These are phyloP conservation scores for Paracoccidioides brasiliensis DNA, from an alignment of 2,329 filamentous ascomycete genomes.

Conservation along the genomic window DNA sequence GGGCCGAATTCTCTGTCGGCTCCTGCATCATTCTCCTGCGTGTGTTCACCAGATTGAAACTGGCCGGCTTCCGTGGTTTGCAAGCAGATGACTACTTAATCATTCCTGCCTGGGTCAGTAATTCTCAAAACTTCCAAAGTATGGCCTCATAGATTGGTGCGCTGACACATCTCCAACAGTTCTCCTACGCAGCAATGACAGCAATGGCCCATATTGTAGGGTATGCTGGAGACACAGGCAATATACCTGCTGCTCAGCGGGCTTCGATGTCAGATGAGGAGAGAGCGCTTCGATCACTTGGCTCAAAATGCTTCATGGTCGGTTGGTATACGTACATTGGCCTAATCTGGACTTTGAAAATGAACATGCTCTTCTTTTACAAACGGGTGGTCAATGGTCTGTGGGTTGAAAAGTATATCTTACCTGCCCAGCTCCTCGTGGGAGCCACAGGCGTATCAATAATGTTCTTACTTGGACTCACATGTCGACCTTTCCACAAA, in stretches of 20 bases:
- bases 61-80: slow-evolving; percentile 23
- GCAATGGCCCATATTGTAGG: slow-evolving; percentile 17
- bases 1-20: slow-evolving; percentile 25
- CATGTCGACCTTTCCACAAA: slow-evolving; percentile 23
- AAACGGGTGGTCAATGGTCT: slow-evolving; percentile 24
- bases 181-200: slow-evolving; percentile 13
- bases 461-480: slow-evolving; percentile 16
- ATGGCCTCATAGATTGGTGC: not conserved
- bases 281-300: slow-evolving; percentile 18
- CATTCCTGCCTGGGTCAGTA: slow-evolving; percentile 18
- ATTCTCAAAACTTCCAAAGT: not conserved
- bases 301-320: slow-evolving; percentile 26
- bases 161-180: not conserved
- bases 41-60: slow-evolving; percentile 21
- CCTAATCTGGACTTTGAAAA: slow-evolving; percentile 30
- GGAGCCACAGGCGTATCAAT: slow-evolving; percentile 16
- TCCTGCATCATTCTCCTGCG: slow-evolving; percentile 20
- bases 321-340: slow-evolving; percentile 24
- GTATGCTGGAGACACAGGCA: slow-evolving; percentile 17
- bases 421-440: slow-evolving; percentile 23
- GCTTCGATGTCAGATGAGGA: slow-evolving; percentile 19
- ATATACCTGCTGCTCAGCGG: slow-evolving; percentile 22
- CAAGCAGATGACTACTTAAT: slow-evolving; percentile 26
- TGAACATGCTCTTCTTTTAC: slow-evolving; percentile 33
- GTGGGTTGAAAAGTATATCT: slow-evolving; percentile 26